phyloP scores from a whole-genome alignment of 139 green algal species.

The Tetraselmis chui region DNA sequence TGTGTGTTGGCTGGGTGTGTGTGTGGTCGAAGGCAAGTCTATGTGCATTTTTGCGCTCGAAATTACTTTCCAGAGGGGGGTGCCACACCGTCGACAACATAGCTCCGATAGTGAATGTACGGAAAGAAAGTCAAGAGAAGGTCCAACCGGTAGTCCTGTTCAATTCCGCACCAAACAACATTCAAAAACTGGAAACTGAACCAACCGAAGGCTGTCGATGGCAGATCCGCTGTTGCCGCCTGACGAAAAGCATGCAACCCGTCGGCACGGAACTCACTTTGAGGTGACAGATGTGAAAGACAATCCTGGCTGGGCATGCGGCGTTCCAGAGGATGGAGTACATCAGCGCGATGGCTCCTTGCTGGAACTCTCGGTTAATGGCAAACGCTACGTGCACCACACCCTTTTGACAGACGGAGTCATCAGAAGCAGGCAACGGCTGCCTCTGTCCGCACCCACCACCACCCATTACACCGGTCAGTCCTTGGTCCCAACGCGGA shows the following conservation, averaged over 20 bases:
- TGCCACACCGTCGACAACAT: not conserved
- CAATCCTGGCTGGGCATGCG: not conserved
- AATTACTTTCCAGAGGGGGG: not conserved
- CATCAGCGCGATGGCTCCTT: not conserved
- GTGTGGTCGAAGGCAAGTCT: no score
- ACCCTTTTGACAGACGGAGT: not conserved
- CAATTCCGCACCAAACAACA: no score
- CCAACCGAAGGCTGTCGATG: no score
- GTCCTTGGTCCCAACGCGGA: no score
- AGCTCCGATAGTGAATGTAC: not conserved
- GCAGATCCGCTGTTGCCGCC: no score
- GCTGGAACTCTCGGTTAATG: not conserved
- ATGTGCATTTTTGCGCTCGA: not conserved
- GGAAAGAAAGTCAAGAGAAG: no score
- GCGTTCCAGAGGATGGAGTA: constrained; percentile 1
- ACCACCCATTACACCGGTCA: no score
- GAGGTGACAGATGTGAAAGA: not conserved
- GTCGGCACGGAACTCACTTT: not conserved
- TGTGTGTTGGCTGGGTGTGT: no score
- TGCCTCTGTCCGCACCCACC: no score
- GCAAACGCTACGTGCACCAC: not conserved
- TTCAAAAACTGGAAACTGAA: no score
- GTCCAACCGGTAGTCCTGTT: no score
- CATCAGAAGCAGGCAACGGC: not conserved
- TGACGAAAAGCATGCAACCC: no score